Evolutionary conservation across 352 stramenopile species (phyloP).

Genomic region (Pythium monospermum): DNA sequence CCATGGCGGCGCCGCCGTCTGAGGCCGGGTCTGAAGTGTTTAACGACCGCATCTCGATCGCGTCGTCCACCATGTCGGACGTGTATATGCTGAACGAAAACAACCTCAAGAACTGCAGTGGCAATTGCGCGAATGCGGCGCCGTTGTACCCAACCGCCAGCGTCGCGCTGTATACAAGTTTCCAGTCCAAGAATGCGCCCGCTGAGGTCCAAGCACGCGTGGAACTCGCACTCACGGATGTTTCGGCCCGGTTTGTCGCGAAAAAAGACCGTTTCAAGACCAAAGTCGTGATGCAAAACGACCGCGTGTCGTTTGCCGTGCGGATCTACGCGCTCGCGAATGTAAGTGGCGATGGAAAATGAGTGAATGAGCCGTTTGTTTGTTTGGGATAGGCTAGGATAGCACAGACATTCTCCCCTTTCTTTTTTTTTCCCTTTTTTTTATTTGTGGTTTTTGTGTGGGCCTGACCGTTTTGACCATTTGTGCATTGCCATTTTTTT

Average conservation of each 20-base stretch:
- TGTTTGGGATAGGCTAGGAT: too few species aligned
- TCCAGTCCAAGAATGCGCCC: constrained; percentile 48
- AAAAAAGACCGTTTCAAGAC: constrained; percentile 74
- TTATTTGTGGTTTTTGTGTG: too few species aligned
- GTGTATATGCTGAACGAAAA: constrained; percentile 2
- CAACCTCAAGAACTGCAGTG: constrained; percentile 2
- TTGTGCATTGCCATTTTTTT: background rate
- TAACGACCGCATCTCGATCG: constrained; percentile 20
- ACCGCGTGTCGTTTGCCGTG: constrained; percentile 48
- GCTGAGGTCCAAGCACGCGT: constrained; percentile 50
- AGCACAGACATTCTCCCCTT: constrained; percentile 6
- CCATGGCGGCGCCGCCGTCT: constrained; percentile 21
- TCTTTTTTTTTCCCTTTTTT: constrained; percentile 2
- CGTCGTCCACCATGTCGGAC: constrained; percentile 20
- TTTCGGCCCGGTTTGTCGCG: constrained; percentile 38
- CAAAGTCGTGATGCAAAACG: constrained; percentile 53
- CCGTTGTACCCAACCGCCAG: constrained; percentile 51
- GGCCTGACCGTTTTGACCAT: too few species aligned
- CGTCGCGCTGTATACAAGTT: constrained; percentile 72
- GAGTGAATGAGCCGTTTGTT: background rate
- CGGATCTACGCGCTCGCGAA: constrained; percentile 68
- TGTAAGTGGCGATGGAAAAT: constrained; percentile 34
- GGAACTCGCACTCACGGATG: constrained; percentile 43
- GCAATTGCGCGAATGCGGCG: constrained; percentile 9
- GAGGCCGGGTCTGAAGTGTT: constrained; percentile 28